Base-by-base conservation (phyloP, 305 asterid genomes). In the Fraxinus angustifolia region DNA sequence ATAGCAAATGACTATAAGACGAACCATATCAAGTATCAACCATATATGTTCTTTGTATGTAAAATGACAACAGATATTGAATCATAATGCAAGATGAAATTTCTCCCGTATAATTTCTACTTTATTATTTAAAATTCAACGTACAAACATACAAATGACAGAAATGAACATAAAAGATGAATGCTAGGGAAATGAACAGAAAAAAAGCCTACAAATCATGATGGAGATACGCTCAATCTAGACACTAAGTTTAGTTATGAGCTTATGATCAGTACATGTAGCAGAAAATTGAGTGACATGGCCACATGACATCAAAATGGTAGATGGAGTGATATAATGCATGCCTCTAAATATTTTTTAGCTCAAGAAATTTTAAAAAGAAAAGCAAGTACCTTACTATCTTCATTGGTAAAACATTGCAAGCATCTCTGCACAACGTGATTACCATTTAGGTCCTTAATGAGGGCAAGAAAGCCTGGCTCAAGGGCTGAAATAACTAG, bases 361-460 rank as follows among this genome's bases (percentile, higher is more conserved):
- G 75, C 60, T 65, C 77, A 42, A 71, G 77, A 36, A 58, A 79
- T 77, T 81, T 70, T 73, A 28, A 71, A 56, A 71, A 80, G 74
- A 73, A 53, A 19, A 79, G 19, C 8, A 65, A 26, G 56, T 87
- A 94, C 99, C 97, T 91, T 86, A 81, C 90, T 92, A 74, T 91
- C 94, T 79, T 90, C 97, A 2, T 76, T 45, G 42, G 90, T 84
- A 83, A 96, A 90, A 89, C 91, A 90, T 78, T 90, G 94, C 88
- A 94, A 90, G 91, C 98, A 96, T 84, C 94, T 83, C 75, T 94
- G 97, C 53, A 93, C 85, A 53, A 94, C 99, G 76, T 93, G 98
- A 78, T 96, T 92, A 65, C 98, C 98, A 70, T 96, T 94, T 45
- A 91, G 80, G 87, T 96, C 97, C 82, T 93, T 93, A 81, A 91